Conservation (phyloP, 2,329 filamentous ascomycete genomes). For the Cladophialophora bantiana region DNA sequence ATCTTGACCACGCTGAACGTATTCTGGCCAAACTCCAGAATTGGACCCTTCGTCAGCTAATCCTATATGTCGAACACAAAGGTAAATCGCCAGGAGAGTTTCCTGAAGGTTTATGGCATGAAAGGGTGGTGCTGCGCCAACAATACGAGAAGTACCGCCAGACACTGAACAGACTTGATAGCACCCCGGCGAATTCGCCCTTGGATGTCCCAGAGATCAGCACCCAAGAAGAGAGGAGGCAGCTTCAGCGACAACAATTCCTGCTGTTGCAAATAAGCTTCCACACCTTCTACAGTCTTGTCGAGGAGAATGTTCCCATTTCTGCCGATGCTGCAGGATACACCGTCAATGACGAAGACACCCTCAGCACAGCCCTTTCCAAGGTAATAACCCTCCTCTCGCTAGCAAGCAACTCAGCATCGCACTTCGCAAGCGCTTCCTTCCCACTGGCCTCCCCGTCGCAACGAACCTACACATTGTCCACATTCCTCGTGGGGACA, state of each 20-base stretch:
- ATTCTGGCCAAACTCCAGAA: slow-evolving; percentile 39
- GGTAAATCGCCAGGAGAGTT: slow-evolving; percentile 11
- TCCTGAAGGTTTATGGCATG: slow-evolving; percentile 15
- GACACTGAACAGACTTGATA: slow-evolving; percentile 1
- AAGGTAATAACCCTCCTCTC: slow-evolving; percentile 1
- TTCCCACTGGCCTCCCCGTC: slow-evolving; percentile 2
- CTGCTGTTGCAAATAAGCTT: slow-evolving; percentile 4
- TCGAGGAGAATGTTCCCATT: slow-evolving; percentile 10
- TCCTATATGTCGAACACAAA: slow-evolving; percentile 30
- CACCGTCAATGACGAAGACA: neutral
- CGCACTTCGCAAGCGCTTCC: neutral
- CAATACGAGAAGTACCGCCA: slow-evolving; percentile 18
- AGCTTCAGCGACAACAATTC: slow-evolving; percentile 1
- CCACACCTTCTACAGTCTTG: slow-evolving; percentile 13
- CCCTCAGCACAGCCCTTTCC: neutral
- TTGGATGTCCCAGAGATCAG: neutral
- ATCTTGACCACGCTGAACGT: slow-evolving; percentile 24
- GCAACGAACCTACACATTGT: slow-evolving; percentile 37
- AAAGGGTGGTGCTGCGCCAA: slow-evolving; percentile 5
- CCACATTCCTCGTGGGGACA: slow-evolving; percentile 39
- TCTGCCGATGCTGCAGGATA: neutral
- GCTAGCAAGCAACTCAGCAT: neutral
- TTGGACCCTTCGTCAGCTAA: slow-evolving; percentile 38
- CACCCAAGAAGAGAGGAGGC: neutral
- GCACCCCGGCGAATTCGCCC: neutral